Base-by-base conservation (phyloP, 2,329 filamentous ascomycete genomes). In the Lasiodiplodia theobromae region DNA sequence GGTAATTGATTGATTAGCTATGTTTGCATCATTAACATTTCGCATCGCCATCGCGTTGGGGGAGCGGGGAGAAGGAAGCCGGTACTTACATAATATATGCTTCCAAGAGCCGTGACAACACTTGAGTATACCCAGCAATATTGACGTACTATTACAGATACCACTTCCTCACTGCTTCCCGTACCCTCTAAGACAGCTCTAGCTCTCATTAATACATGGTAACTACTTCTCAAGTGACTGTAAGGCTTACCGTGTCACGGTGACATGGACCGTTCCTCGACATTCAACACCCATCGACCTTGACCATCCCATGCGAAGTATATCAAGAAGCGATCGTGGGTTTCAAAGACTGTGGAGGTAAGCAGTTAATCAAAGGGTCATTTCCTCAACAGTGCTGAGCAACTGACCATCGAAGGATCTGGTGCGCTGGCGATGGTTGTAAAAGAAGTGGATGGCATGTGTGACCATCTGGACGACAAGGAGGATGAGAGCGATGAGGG, bases 181-280 rank as follows among this genome's bases (percentile, higher is more conserved):
- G 2, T 2, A 18, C 16, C 2, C 16, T 7, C 38, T 6, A n/a
- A 1, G 6, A 2, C 4, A 16, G 3, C 18, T 6, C 16, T n/a
- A 10, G 16, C 2, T 44, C 40, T n/a, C 12, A n/a, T 47, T 1
- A 47, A 16, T 10, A 47, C 6, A 21, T 10, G 6, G 18, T 0
- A 10, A 10, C 4, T 16, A 6, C 38, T 44, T 18, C 2, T 40
- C 4, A 44, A 44, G 38, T 14, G 14, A 31, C 31, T 31, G 1
- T 1, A 44, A 44, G 5, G 16, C 38, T 16, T n/a, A 18, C 38
- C 14, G 18, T n/a, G 5, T n/a, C 31, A 1, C 8, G 3, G 16
- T 2, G 38, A 4, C 2, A 6, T 18, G 5, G 5, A 0, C 14
- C 16, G 14, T 18, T 18, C 14, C 16, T 16, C 38, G 14, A 7